Evolutionary conservation across 805 yeast genomes (phyloP), one percentile per base, ranked within the genome.

Genomic region (Kodamaea neixiangensis): DNA sequence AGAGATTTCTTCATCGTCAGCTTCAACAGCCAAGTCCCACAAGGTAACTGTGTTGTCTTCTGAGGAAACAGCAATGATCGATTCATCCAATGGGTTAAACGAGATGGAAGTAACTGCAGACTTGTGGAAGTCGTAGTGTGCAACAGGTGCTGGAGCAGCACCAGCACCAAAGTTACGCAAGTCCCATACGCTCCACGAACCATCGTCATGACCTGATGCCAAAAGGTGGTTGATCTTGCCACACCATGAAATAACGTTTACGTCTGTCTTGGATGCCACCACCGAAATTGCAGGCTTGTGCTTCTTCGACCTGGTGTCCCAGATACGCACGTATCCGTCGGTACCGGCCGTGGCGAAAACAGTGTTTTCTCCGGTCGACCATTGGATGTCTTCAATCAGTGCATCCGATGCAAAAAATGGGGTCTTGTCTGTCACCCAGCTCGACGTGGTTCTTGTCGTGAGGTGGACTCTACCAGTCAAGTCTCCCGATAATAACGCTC

Each of bases 11-110:
- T 93, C 98, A 65, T 94, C 98, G 68, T 92, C 99, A 3, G 98
- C 98, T 73, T 94, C 99, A 13, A 94, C 99, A 10, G 97, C 93
- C 67, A 94, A 78, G 74, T 94, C 99, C 99, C 99, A 94, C 58
- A 94, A 75, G 1, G 97, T 91, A 7, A 94, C 97, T 5, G 98
- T 94, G 68, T 91, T 91, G 70, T 94, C 99, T 66, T 92, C 98
- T 0, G 96, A 89, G 2, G 96, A 91, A 14, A 93, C 97, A 1
- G 98, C 98, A 49, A 94, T 81, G 55, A 92, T 90, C 0, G 97
- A 89, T 71, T 94, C 99, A 67, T 94, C 99, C 57, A 86, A 76
- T 46, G 98, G 99, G 66, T 92, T 92, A 78, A 93, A 94, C 54
- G 93, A 86, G 57, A 94, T 90, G 5, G 97, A 86, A 1, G 99